Conservation (phyloP, 805 yeast genomes). For the Tetrapisispora fleetii region DNA sequence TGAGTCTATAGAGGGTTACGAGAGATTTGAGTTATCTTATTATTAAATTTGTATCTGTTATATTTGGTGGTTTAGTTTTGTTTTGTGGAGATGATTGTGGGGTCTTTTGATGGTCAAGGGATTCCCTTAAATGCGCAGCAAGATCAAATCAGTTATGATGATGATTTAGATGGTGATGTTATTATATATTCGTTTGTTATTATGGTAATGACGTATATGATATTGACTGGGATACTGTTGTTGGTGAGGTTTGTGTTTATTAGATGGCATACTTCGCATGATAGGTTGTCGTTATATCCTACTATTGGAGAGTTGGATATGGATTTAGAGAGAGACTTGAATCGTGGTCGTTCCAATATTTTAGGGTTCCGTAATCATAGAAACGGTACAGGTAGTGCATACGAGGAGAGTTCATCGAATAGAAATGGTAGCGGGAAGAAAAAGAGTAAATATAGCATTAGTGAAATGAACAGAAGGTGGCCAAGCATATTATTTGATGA, state of each 20-base stretch:
- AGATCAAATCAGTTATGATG: background rate
- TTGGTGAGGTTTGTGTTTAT: constrained; percentile 7
- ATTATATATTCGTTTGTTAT: constrained; percentile 3
- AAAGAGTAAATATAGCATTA: constrained; percentile 2
- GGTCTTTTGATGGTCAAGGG: background rate
- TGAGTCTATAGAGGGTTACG: too few relatives aligned
- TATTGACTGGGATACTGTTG: constrained; percentile 8
- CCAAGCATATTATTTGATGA: constrained; percentile 61
- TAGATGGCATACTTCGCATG: constrained; percentile 4
- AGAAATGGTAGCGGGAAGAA: background rate
- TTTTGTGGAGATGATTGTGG: background rate
- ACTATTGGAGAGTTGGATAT: background rate
- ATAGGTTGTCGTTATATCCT: constrained; percentile 6
- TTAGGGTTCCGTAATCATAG: background rate
- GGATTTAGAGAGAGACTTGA: background rate
- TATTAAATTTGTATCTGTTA: too few relatives aligned
- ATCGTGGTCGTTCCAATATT: background rate
- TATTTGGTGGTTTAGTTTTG: too few relatives aligned
- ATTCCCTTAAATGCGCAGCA: constrained; percentile 5
- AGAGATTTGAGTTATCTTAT: too few relatives aligned
- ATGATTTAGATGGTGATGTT: constrained; percentile 1
- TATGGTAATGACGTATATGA: constrained; percentile 9
- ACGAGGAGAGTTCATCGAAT: background rate
- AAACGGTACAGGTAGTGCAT: background rate
- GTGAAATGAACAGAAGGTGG: constrained; percentile 18